Evolutionary conservation across 257 asterid species (phyloP), one percentile per base, ranked within the genome.

Genomic region (Przewalskia tangutica): DNA sequence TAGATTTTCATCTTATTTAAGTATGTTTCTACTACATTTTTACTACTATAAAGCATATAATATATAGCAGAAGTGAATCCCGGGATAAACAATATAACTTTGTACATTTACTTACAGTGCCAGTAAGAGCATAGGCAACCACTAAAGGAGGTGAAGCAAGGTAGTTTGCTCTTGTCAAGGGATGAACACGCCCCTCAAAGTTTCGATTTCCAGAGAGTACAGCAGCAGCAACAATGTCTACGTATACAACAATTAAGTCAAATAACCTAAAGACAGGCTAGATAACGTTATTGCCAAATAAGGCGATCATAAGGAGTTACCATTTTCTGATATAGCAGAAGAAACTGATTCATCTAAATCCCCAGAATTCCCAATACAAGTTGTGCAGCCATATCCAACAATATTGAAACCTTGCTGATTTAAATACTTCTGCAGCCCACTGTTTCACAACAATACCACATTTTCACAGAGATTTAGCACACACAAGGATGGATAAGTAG

Each of bases 101-200:
- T n/a, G 46, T 50, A 10, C 80, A 75, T 71, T 82, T 40, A 88
- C 97, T 81, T 83, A 95, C 98, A 84, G 98, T 93, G 87, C 99
- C 99, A 87, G 99, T 96, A 86, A 95, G 98, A 50, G 99, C 99
- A 88, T 95, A 95, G 32, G 98, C 99, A 80, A 95, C 99, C 82
- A 95, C 99, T 34, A 95, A 88, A 80, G 99, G 99, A 83, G 99
- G 99, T 82, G 99, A 95, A 82, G 99, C 98, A 81, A 95, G 97
- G 86, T 95, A 95, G 84, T 95, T 95, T 58, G 98, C 97, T 85
- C 99, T 91, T 27, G 98, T 95, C 88, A 93, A 88, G 54, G 99
- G 87, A 83, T 93, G 99, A 82, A 93, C 99, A 84, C 99, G 97
- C 9, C 97, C 99, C 91, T 93, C 99, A 55, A 95, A 93, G 81